Evolutionary conservation across 805 yeast genomes (phyloP).

Genomic region (Starmerella bombicola): DNA sequence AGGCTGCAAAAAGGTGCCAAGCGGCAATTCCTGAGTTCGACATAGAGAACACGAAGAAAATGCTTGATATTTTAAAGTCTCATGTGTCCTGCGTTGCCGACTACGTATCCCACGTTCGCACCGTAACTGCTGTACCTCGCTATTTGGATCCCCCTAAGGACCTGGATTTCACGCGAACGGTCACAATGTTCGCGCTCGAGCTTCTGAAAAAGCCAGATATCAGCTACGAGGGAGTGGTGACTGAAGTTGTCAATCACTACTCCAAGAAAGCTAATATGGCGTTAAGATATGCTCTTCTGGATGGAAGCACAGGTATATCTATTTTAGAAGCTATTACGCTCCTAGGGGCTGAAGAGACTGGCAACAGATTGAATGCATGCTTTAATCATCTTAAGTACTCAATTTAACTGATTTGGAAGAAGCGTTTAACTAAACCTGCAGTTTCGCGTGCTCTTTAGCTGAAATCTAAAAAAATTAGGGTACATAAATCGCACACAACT

Average conservation of each 20-base stretch:
- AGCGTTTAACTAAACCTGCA: not conserved
- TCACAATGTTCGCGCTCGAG: not conserved
- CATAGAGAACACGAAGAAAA: slow-evolving; percentile 29
- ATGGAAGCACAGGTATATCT: slow-evolving; percentile 56
- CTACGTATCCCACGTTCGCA: slow-evolving; percentile 33
- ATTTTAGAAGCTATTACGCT: slow-evolving; percentile 45
- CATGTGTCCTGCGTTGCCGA: slow-evolving; percentile 45
- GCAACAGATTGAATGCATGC: slow-evolving; percentile 1
- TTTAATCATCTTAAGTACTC: too few relatives aligned
- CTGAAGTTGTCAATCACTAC: slow-evolving; percentile 1
- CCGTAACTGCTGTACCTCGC: slow-evolving; percentile 10
- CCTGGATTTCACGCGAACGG: too few relatives aligned
- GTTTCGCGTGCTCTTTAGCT: too few relatives aligned
- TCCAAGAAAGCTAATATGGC: slow-evolving; percentile 38
- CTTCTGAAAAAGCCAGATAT: slow-evolving; percentile 3
- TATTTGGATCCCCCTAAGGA: slow-evolving; percentile 9
- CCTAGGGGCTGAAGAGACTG: slow-evolving; percentile 33
- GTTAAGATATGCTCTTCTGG: slow-evolving; percentile 57
- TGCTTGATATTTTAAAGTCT: slow-evolving; percentile 37
- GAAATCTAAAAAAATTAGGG: too few relatives aligned
- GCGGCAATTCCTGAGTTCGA: slow-evolving; percentile 19
- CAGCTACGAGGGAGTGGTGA: slow-evolving; percentile 1
- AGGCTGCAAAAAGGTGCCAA: slow-evolving; percentile 12
- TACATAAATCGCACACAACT: too few relatives aligned
- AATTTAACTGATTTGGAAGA: not conserved